These are phyloP conservation scores for Coemansia nantahalensis DNA, from an alignment of 192 early-diverging fungal genomes.

Conservation along the genomic window DNA sequence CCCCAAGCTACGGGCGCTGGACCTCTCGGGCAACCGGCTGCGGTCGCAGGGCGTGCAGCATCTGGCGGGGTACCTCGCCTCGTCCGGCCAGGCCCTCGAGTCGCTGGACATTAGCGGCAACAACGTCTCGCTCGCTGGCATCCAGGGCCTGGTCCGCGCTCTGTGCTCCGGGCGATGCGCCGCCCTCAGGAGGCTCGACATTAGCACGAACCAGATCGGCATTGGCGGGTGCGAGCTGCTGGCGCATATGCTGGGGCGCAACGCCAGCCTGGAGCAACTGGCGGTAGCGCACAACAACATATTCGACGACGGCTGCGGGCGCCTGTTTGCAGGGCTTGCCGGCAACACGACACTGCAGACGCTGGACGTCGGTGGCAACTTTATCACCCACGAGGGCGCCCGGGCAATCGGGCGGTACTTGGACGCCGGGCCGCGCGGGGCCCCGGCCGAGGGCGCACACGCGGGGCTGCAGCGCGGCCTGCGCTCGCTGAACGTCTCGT, in stretches of 20 bases:
- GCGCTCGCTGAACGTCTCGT: conserved; percentile 17
- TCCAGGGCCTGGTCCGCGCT: conserved; percentile 3
- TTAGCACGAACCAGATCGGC: conserved; percentile 38
- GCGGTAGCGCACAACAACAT: conserved; percentile 28
- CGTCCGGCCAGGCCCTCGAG: conserved; percentile 6
- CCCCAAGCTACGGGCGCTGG: conserved; percentile 9
- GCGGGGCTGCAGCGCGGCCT: conserved; percentile 4
- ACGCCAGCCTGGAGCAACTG: conserved; percentile 11
- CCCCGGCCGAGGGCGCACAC: background rate
- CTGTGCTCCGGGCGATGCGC: background rate
- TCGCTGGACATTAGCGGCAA: conserved; percentile 31
- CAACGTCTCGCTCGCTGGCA: conserved; percentile 16
- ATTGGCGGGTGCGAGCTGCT: conserved; percentile 12
- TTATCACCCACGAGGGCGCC: conserved; percentile 25
- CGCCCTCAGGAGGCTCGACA: conserved; percentile 8
- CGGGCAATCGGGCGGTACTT: conserved; percentile 12
- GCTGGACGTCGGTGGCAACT: conserved; percentile 29
- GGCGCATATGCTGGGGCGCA: conserved; percentile 10
- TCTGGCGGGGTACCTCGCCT: conserved; percentile 11
- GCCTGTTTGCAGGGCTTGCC: conserved; percentile 12
- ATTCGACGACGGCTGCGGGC: conserved; percentile 25
- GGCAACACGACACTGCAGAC: conserved; percentile 12
- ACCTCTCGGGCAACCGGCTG: conserved; percentile 30
- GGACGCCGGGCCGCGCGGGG: background rate
- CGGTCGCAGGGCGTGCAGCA: conserved; percentile 10